Evolutionary conservation across 2,329 filamentous ascomycete genomes (phyloP).

Genomic region (Colletotrichum gigasporum): DNA sequence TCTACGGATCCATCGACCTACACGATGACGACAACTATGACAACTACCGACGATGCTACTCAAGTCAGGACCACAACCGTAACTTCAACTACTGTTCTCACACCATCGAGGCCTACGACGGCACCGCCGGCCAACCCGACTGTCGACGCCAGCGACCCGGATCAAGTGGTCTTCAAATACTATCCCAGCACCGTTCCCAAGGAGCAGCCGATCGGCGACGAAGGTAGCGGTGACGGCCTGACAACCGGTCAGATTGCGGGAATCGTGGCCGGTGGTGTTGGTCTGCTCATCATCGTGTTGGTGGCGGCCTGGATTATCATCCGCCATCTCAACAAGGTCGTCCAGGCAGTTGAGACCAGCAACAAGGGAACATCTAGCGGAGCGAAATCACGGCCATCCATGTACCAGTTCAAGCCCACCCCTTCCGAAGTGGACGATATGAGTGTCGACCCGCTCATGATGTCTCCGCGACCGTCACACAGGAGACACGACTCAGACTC

Average conservation of each 20-base stretch:
- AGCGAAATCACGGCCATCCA: conserved; percentile 43
- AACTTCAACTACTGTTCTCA: conserved; percentile 49
- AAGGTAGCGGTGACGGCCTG: conserved; percentile 43
- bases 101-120: conserved; percentile 43
- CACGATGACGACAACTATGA: conserved; percentile 53
- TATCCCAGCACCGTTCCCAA: conserved; percentile 56
- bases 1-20: conserved; percentile 55
- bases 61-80: conserved; percentile 50
- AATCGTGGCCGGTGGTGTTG: conserved; percentile 61
- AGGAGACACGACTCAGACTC: conserved; percentile 27
- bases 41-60: conserved; percentile 53
- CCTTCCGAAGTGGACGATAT: conserved; percentile 54
- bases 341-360: conserved; percentile 46
- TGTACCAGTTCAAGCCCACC: conserved; percentile 49
- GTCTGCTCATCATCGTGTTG: conserved; percentile 57
- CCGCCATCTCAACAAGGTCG: conserved; percentile 57
- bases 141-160: conserved; percentile 34
- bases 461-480: conserved; percentile 38
- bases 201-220: conserved; percentile 40
- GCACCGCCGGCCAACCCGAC: conserved; percentile 37
- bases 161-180: conserved; percentile 51
- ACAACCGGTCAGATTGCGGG: conserved; percentile 57
- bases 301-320: conserved; percentile 59
- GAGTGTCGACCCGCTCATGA: conserved; percentile 52
- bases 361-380: conserved; percentile 45